A percentile compares a stretch with the other conserved stretches of the same genome.
Evolutionary conservation across 208 protist genomes (phyloP).

Genomic region (Leishmania major): DNA sequence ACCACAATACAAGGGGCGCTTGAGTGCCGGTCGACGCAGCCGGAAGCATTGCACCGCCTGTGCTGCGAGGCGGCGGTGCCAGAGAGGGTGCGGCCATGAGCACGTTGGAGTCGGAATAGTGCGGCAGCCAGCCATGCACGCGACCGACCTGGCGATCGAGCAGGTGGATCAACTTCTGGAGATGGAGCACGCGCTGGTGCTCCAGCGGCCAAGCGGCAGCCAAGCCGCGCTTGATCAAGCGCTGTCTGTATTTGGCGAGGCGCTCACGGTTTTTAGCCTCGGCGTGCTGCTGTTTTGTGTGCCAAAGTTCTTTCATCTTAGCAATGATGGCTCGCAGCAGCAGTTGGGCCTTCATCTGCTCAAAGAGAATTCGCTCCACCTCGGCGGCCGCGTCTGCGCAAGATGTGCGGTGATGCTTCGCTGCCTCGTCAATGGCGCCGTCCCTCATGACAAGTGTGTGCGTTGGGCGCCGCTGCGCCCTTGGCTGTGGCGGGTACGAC

Average conservation of each 20-base stretch:
- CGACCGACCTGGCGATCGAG: slow-evolving; percentile 70
- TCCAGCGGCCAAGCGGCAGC: slow-evolving; percentile 70
- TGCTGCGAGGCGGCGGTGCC: neutral
- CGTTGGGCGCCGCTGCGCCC: slow-evolving; percentile 5
- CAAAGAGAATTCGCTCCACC: slow-evolving; percentile 65
- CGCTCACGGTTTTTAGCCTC: slow-evolving; percentile 44
- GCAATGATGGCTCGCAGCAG: slow-evolving; percentile 68
- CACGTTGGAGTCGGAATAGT: slow-evolving; percentile 71
- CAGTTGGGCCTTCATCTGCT: slow-evolving; percentile 82
- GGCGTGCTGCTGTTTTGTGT: slow-evolving; percentile 44
- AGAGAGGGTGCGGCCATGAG: slow-evolving; percentile 28
- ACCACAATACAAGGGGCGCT: slow-evolving; percentile 18
- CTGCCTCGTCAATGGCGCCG: neutral
- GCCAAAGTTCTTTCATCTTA: slow-evolving; percentile 79
- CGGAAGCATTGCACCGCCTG: neutral
- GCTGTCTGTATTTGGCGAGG: slow-evolving; percentile 37
- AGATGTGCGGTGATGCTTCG: slow-evolving; percentile 1
- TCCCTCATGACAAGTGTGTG: slow-evolving; percentile 10
- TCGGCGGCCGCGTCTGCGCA: slow-evolving; percentile 40
- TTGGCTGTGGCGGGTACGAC: neutral
- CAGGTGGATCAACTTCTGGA: slow-evolving; percentile 77
- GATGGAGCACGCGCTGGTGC: slow-evolving; percentile 63
- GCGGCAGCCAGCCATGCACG: slow-evolving; percentile 69
- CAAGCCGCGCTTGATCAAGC: slow-evolving; percentile 29
- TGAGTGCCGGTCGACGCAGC: neutral